phyloP scores from a whole-genome alignment of 495 filamentous ascomycete genomes.

The Aspergillus bridgeri region DNA sequence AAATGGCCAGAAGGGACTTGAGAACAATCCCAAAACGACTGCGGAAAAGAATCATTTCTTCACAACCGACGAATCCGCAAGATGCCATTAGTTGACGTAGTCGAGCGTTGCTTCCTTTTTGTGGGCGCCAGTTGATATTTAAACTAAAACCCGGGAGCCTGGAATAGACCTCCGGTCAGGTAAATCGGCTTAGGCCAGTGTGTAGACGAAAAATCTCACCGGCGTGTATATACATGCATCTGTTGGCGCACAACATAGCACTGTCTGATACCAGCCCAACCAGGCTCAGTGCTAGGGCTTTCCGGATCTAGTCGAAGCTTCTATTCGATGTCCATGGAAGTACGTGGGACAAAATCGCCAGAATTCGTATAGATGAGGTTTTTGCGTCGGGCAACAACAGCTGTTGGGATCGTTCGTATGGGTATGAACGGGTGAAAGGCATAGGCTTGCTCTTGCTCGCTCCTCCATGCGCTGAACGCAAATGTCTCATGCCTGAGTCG shows the following conservation, averaged over 20 bases:
- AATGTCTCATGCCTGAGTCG: too few relatives aligned
- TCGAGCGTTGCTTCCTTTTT: too few relatives aligned
- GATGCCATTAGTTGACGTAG: background rate
- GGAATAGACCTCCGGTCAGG: too few relatives aligned
- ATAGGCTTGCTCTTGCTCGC: background rate
- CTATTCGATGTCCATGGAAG: background rate
- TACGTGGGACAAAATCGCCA: background rate
- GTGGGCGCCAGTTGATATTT: too few relatives aligned
- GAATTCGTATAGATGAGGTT: background rate
- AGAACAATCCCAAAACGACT: background rate
- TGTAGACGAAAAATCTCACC: background rate
- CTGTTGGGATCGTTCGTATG: background rate
- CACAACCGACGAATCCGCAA: background rate
- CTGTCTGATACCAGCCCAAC: background rate
- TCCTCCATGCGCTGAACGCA: background rate
- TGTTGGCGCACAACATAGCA: too few relatives aligned
- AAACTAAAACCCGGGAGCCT: too few relatives aligned
- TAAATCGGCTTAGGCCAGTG: background rate
- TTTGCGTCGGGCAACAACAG: background rate
- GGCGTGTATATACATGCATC: too few relatives aligned
- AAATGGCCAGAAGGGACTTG: background rate
- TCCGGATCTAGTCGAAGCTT: background rate
- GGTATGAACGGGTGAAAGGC: background rate
- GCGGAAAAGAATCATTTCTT: background rate
- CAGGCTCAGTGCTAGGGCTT: too few relatives aligned